phyloP scores from a whole-genome alignment of 352 stramenopile species.

The Phytophthora fragariaefolia region DNA sequence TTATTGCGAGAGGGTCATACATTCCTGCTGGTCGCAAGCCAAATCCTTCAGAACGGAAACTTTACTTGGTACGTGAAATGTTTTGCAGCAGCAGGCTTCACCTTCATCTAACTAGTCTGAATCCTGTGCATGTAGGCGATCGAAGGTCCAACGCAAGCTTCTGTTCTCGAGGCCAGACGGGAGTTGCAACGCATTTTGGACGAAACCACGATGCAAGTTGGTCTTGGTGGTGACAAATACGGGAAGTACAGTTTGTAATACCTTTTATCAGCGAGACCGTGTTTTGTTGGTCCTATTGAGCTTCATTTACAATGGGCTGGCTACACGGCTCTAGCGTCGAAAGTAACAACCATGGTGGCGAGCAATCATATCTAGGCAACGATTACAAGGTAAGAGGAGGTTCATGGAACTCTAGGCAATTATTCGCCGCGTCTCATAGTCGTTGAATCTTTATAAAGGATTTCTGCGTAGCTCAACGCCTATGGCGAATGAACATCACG shows the following conservation, averaged over 20 bases:
- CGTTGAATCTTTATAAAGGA: slow-evolving; percentile 26
- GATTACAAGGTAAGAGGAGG: slow-evolving; percentile 5
- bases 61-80: slow-evolving; percentile 82
- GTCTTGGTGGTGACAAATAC: slow-evolving; percentile 86
- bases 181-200: slow-evolving; percentile 90
- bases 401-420: slow-evolving; percentile 14
- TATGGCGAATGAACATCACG: slow-evolving; percentile 26
- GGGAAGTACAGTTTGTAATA: slow-evolving; percentile 90
- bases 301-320: slow-evolving; percentile 20
- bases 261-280: slow-evolving; percentile 15
- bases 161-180: slow-evolving; percentile 78
- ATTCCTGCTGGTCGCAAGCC: slow-evolving; percentile 86
- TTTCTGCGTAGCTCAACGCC: slow-evolving; percentile 29
- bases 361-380: slow-evolving; percentile 15
- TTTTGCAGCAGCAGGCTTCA: background rate
- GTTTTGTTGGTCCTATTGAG: slow-evolving; percentile 25
- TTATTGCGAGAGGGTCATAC: slow-evolving; percentile 92
- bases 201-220: slow-evolving; percentile 90
- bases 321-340: no score
- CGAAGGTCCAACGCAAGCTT: slow-evolving; percentile 71
- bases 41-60: slow-evolving; percentile 83
- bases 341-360: slow-evolving; percentile 1
- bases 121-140: slow-evolving; percentile 59
- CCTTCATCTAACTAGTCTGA: slow-evolving; percentile 5
- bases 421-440: slow-evolving; percentile 25